Evolutionary conservation across 352 stramenopile genomes (phyloP), one percentile per base, ranked within the genome.

Genomic region (Globisporangium iwayamae): DNA sequence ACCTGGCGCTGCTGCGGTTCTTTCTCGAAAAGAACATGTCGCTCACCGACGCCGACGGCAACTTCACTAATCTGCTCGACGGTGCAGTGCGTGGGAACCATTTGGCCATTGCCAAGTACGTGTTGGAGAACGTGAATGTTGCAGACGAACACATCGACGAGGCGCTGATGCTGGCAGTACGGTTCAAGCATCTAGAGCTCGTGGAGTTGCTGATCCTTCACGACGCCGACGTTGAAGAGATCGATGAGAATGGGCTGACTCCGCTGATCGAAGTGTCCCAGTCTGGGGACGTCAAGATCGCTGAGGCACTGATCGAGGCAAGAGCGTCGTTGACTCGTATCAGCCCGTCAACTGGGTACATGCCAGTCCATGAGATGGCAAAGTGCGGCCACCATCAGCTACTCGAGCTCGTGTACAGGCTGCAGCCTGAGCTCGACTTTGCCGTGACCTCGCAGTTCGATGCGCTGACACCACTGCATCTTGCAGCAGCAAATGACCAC

Each of bases 91-190:
- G 46, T 43, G 57, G 57, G 4, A 34, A 53, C 7, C 57, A 63
- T 4, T 43, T 55, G 8, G 28, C 22, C 7, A n/a, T 28, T 34
- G 45, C 57, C 11, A 56, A 25, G 30, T 56, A 56, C 57, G 18
- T 63, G 45, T 45, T 63, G 13, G 57, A 63, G 32, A 43, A 32
- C 3, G n/a, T 47, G n/a, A 46, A 56, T 14, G 4, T 63, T 28
- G 28, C 43, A 18, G 57, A 63, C n/a, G 57, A 56, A 18, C 41
- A 48, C n/a, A 63, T 63, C 22, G 57, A 63, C 45, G 28, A 53
- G 32, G n/a, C 28, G 14, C 32, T 63, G 7, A 34, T 28, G 7
- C 20, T 63, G n/a, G 57, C 57, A 11, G 57, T 56, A 16, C 43
- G 54, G 4, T 46, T 60, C 54, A 34, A 43, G n/a, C 54, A 30